Percentiles rank a stretch among this genome's conserved stretches.
Evolutionary conservation across 1,139 yeast genomes (phyloP).

Genomic region (Yamadazyma diospyri): DNA sequence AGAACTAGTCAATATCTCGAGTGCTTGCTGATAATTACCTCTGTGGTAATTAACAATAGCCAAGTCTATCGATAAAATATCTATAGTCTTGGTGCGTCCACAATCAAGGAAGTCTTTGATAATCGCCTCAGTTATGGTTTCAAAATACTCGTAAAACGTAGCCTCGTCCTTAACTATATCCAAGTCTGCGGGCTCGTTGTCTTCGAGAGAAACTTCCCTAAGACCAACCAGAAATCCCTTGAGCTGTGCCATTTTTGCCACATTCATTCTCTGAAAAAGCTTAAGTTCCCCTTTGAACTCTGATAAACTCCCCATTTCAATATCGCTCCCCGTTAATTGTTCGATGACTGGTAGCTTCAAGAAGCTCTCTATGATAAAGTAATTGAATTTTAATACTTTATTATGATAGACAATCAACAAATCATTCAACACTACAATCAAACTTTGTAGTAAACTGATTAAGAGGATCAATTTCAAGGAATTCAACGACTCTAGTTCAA

Average conservation of each 20-base stretch:
- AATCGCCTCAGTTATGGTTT: conserved; percentile 39
- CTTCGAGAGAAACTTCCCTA: conserved; percentile 5
- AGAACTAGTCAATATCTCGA: conserved; percentile 60
- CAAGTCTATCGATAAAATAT: conserved; percentile 74
- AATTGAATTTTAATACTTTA: conserved; percentile 26
- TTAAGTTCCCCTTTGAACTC: conserved; percentile 48
- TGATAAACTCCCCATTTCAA: conserved; percentile 26
- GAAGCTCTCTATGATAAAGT: conserved; percentile 28
- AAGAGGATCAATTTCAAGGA: conserved; percentile 34
- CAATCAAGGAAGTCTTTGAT: conserved; percentile 47
- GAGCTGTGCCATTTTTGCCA: conserved; percentile 33
- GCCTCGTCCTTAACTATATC: conserved; percentile 19
- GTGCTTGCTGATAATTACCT: conserved; percentile 57
- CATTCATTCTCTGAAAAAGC: conserved; percentile 40
- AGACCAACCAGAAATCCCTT: conserved; percentile 29
- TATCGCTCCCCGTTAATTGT: conserved; percentile 17
- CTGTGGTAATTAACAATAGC: conserved; percentile 66
- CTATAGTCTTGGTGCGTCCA: conserved; percentile 60
- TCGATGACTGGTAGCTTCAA: conserved; percentile 26
- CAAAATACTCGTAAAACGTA: conserved; percentile 22
- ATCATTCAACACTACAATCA: conserved; percentile 38
- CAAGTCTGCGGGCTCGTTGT: conserved; percentile 11
- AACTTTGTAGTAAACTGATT: conserved; percentile 30
- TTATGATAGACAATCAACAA: conserved; percentile 21
- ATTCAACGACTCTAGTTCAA: conserved; percentile 22